Conservation (phyloP, 2,329 filamentous ascomycete genomes). For the Phialophora expanda region DNA sequence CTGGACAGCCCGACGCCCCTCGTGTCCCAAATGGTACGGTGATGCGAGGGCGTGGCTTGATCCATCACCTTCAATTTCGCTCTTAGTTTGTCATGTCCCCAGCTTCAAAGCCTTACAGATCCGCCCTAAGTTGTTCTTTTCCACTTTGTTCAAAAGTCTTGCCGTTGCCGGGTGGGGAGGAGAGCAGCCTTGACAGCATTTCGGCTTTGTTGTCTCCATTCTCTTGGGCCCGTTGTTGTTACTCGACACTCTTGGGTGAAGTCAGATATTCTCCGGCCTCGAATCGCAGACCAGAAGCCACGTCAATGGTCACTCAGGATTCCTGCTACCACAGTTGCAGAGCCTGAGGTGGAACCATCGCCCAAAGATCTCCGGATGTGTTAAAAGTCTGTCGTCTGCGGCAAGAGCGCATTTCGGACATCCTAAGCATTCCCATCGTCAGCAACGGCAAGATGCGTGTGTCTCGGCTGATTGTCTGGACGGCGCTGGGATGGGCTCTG, state of each 20-base stretch:
- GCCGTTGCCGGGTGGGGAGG: constrained; percentile 15
- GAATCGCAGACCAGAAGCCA: constrained; percentile 3
- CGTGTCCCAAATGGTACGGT: constrained; percentile 32
- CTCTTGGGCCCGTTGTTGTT: constrained; percentile 2
- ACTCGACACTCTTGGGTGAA: neutral
- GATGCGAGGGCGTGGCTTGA: constrained; percentile 31
- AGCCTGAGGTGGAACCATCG: constrained; percentile 28
- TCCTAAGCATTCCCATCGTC: neutral
- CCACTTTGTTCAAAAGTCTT: constrained; percentile 16
- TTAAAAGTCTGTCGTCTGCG: constrained; percentile 10
- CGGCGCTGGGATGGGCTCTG: constrained; percentile 23
- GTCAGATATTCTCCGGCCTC: constrained; percentile 11
- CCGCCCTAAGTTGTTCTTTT: constrained; percentile 16
- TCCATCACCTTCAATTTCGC: constrained; percentile 27
- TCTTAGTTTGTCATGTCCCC: constrained; percentile 21
- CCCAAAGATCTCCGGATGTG: constrained; percentile 16
- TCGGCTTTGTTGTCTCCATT: constrained; percentile 8
- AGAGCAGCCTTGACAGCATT: constrained; percentile 8
- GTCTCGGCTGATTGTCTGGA: constrained; percentile 18
- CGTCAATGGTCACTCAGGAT: constrained; percentile 21
- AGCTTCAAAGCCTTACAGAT: constrained; percentile 21
- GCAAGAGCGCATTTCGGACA: constrained; percentile 15
- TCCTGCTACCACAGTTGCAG: constrained; percentile 11
- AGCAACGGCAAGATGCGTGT: constrained; percentile 21
- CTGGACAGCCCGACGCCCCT: constrained; percentile 20